Evolutionary conservation across 1,139 yeast genomes (phyloP), one percentile per base, ranked within the genome.

Genomic region (Taphrina communis): DNA sequence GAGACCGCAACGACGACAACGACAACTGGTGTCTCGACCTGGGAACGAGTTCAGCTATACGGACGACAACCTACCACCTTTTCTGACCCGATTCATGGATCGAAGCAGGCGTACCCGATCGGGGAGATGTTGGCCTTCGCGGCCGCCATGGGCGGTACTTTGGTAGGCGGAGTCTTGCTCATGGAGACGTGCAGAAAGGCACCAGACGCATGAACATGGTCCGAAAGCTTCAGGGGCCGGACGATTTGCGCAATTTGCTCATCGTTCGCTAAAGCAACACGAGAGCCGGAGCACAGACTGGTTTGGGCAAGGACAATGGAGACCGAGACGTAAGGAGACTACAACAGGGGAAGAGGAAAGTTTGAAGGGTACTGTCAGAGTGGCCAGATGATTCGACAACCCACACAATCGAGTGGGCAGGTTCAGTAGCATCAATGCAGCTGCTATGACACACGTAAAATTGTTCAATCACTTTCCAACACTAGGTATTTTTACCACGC

Each of bases 1-100:
- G 41, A 52, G 11, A 11, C 52, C 2, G n/a, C 36, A 11, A 42
- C 52, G 25, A 44, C 53, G 25, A 25, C 31, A 25, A 44, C 21
- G 25, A 25, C 31, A 25, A 44, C 21, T 12, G 51, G 53, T 36
- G 62, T 58, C 41, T 42, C 53, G 6, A 58, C 46, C 53, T 58
- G 62, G 62, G 62, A 58, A 44, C 52, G 53, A 21, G 48, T n/a
- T n/a, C 38, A 58, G 42, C 53, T 58, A 4, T 58, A 58, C 53
- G 62, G 62, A 42, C 62, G 62, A 44, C 9, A 11, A 9, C 62
- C 52, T n/a, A 17, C 11, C 17, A 31, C 8, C 42, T 36, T 44
- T 14, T 31, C 39, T 25, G 53, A 21, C 2, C 52, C 62, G 7
- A 42, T 46, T 1, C 62, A 58, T 35, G 62, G 62, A 35, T 25